Conservation (phyloP, 371 early-diverging fungal species). For the Rhizopus stolonifer region DNA sequence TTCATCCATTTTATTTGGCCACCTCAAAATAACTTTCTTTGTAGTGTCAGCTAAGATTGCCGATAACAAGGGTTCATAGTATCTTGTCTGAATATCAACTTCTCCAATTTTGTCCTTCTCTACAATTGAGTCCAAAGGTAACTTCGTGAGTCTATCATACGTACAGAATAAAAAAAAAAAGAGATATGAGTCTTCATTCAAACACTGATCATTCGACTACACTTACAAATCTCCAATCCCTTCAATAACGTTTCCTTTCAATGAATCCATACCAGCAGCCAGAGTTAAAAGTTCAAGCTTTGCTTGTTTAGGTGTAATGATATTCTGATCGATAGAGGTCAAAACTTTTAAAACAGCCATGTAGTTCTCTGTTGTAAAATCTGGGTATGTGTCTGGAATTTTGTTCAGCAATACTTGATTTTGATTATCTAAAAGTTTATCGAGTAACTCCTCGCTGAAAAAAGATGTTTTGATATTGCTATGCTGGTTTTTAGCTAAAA, state of each 20-base stretch:
- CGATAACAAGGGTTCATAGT: slow-evolving; percentile 26
- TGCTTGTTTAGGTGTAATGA: slow-evolving; percentile 12
- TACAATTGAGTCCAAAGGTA: slow-evolving; percentile 15
- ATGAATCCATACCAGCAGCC: slow-evolving; percentile 13
- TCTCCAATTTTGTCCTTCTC: slow-evolving; percentile 25
- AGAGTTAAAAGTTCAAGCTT: slow-evolving; percentile 15
- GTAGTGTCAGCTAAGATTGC: slow-evolving; percentile 13
- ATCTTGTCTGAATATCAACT: slow-evolving; percentile 25
- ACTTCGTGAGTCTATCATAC: slow-evolving; percentile 16
- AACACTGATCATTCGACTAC: slow-evolving; percentile 18
- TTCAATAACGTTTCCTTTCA: slow-evolving; percentile 15
- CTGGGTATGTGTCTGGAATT: slow-evolving; percentile 11
- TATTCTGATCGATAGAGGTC: slow-evolving; percentile 7
- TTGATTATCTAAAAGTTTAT: slow-evolving; percentile 7
- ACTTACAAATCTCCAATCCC: slow-evolving; percentile 23
- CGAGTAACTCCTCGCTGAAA: slow-evolving; percentile 13
- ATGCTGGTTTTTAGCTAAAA: slow-evolving; percentile 13
- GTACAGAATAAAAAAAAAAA: slow-evolving; percentile 13
- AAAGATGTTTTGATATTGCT: slow-evolving; percentile 13
- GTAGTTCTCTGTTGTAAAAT: slow-evolving; percentile 14
- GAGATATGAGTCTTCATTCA: slow-evolving; percentile 12
- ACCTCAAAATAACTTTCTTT: slow-evolving; percentile 20
- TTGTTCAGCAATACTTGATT: slow-evolving; percentile 6
- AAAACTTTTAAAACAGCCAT: slow-evolving; percentile 11
- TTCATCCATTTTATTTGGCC: slow-evolving; percentile 20